These are phyloP conservation scores for Acacia pycnantha DNA, from an alignment of 331 rosid genomes.

Conservation along the genomic window DNA sequence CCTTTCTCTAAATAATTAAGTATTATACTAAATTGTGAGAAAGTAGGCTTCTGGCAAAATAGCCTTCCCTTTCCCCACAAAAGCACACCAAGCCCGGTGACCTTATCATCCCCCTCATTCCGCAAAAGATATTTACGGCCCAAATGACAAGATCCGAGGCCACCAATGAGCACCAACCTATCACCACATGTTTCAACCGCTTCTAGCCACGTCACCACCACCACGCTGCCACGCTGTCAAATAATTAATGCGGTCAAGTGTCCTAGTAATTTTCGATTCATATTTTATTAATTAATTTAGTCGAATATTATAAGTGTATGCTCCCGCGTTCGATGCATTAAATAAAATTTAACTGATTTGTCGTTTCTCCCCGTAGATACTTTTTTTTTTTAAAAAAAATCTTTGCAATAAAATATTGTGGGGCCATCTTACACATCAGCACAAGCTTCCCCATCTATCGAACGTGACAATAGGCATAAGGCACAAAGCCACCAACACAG, in stretches of 20 bases:
- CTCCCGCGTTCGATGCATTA: neutral
- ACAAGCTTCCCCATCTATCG: slow-evolving; percentile 54
- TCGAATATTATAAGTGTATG: no score
- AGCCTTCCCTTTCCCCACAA: slow-evolving; percentile 29
- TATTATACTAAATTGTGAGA: neutral
- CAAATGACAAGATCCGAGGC: slow-evolving; percentile 54
- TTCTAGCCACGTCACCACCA: slow-evolving; percentile 42
- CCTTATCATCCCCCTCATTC: slow-evolving; percentile 8
- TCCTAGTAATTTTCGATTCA: neutral
- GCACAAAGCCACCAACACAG: slow-evolving; percentile 30
- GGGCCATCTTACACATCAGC: slow-evolving; percentile 59
- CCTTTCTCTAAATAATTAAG: neutral
- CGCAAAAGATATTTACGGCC: slow-evolving; percentile 52
- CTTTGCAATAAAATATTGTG: slow-evolving; percentile 7
- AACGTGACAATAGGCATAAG: slow-evolving; percentile 92
- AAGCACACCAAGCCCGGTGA: slow-evolving; percentile 13
- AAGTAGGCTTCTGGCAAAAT: neutral
- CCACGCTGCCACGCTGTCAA: slow-evolving; percentile 45
- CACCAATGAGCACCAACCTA: slow-evolving; percentile 28
- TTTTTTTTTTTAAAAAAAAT: neutral
- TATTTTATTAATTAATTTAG: no score
- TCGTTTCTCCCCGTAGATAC: slow-evolving; percentile 33
- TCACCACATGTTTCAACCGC: slow-evolving; percentile 31
- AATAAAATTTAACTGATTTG: slow-evolving; percentile 27
- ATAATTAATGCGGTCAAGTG: slow-evolving; percentile 33